A percentile compares a stretch with the other conserved stretches of the same genome.
Conservation (phyloP, 257 asterid genomes). For the Solanum acaule region DNA sequence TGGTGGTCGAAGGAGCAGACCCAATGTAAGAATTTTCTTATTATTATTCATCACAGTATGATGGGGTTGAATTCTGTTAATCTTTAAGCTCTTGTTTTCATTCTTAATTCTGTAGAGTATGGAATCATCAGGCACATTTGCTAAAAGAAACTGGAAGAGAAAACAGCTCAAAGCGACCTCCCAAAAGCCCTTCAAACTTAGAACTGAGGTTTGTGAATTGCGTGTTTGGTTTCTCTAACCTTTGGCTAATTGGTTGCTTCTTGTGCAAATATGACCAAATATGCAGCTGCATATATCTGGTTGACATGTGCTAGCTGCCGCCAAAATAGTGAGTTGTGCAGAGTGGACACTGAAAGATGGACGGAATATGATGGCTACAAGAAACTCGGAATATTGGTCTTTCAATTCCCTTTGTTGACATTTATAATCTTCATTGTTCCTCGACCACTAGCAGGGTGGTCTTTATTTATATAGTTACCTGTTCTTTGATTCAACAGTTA, state of each 20-base stretch:
- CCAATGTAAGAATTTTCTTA: slow-evolving; percentile 42
- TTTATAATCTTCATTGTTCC: neutral
- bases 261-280: neutral
- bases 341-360: neutral
- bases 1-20: slow-evolving; percentile 47
- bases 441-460: neutral
- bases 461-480: neutral
- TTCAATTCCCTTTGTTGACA: neutral
- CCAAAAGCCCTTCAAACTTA: slow-evolving; percentile 71
- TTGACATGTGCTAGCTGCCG: neutral
- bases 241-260: neutral
- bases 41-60: neutral
- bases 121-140: slow-evolving; percentile 42
- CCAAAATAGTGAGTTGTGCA: neutral
- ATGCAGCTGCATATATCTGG: neutral
- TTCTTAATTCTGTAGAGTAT: slow-evolving; percentile 42
- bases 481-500: neutral
- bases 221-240: neutral
- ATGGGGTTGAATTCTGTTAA: neutral
- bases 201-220: slow-evolving; percentile 54
- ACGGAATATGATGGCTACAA: neutral
- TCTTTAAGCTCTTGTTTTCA: slow-evolving; percentile 6
- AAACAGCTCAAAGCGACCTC: slow-evolving; percentile 49
- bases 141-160: slow-evolving; percentile 39
- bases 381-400: neutral